A percentile compares a stretch with the other conserved stretches of the same genome.
These are phyloP conservation scores for Scedosporium minutisporum DNA, from an alignment of 2,329 filamentous ascomycete genomes.

Conservation along the genomic window DNA sequence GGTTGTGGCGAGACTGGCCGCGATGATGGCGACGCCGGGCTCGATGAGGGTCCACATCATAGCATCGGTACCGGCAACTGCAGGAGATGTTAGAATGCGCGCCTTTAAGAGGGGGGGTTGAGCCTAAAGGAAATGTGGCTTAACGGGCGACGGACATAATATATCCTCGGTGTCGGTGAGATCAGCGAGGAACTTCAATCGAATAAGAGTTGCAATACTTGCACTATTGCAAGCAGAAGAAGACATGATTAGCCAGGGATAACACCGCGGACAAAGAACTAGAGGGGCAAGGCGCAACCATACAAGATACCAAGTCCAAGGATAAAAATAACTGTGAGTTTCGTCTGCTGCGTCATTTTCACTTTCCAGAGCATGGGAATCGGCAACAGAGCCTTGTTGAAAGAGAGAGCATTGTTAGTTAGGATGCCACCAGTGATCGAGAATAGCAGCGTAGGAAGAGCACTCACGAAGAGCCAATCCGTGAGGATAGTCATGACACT, in stretches of 20 bases:
- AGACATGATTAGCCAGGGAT: slow-evolving; percentile 9
- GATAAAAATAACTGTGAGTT: slow-evolving; percentile 39
- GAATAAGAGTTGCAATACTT: slow-evolving; percentile 43
- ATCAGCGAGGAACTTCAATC: slow-evolving; percentile 37
- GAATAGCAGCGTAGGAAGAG: background rate
- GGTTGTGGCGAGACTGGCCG: slow-evolving; percentile 44
- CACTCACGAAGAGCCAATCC: slow-evolving; percentile 42
- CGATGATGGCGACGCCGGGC: slow-evolving; percentile 44
- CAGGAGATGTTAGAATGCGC: background rate
- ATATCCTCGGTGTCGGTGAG: slow-evolving; percentile 35
- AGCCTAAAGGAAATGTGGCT: background rate
- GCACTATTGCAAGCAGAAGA: slow-evolving; percentile 25
- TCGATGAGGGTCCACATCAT: slow-evolving; percentile 50
- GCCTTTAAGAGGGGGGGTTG: background rate
- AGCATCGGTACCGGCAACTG: slow-evolving; percentile 36
- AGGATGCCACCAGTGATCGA: background rate
- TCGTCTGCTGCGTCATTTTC: slow-evolving; percentile 42
- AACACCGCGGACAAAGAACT: background rate
- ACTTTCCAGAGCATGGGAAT: slow-evolving; percentile 46
- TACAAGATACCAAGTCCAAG: slow-evolving; percentile 42
- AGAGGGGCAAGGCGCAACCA: slow-evolving; percentile 8
- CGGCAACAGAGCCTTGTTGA: slow-evolving; percentile 34
- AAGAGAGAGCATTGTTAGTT: background rate
- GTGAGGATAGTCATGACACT: slow-evolving; percentile 42
- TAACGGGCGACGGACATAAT: slow-evolving; percentile 28